Evolutionary conservation across 1,139 yeast genomes (phyloP), one percentile per base, ranked within the genome.

Genomic region (Suhomyces bolitotheri): DNA sequence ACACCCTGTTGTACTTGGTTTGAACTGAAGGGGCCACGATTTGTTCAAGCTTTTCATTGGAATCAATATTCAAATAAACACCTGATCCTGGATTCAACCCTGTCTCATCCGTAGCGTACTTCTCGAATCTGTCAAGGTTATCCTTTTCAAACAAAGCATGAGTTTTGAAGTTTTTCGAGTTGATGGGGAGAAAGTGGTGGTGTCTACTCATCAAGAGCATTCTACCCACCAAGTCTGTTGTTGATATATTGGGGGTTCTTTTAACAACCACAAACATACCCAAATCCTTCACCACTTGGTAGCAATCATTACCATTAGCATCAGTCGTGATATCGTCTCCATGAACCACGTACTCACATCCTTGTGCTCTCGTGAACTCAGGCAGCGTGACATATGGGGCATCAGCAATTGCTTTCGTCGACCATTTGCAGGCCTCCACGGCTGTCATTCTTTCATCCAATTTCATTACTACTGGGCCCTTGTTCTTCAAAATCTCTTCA

Each of bases 321-420:
- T 92, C 97, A 1, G 96, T 85, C 19, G 97, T 92, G 49, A 92
- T 89, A 55, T 92, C 98, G 60, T 92, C 98, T 5, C 98, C 98
- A 58, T 92, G 98, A 9, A 92, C 96, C 13, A 92, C 98, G 55
- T 82, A 92, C 50, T 77, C 64, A 63, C 98, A 92, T 7, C 77
- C 80, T 54, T 77, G 78, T 24, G 67, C 49, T 50, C 84, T 88
- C 89, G 90, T 78, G 43, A 86, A 82, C 30, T 63, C 66, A 0
- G 96, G 94, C 47, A 83, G 87, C 1, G 98, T 92, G n/a, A 90
- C 97, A 53, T 92, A 92, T 2, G 98, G 98, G 0, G 98, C 97
- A 43, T 75, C 70, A 1, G 82, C 73, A 13, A 92, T 75, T 1
- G 87, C 79, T 36, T 66, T 58, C 4, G 94, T 82, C 35, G 84